Base-by-base conservation (phyloP, 768 basidiomycete species). In the Lactarius psammicola region DNA sequence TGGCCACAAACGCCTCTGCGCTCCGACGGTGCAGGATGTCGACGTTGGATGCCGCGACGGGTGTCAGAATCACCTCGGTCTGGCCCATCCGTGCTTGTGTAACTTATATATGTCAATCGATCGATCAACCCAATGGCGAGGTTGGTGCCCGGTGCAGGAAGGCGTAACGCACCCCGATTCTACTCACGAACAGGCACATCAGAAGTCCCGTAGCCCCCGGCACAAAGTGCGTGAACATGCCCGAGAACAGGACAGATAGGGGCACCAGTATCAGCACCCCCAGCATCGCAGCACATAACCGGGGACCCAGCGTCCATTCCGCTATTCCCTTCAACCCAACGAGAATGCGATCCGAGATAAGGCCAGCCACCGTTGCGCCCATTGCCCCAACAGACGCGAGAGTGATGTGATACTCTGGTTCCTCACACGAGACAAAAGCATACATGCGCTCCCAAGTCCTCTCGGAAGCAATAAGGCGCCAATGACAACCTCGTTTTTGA, bases 291-390 rank as follows among this genome's bases (percentile, higher is more conserved):
- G 80, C 86, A 1, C 85, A 80, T 30, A 90, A 78, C 6, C 88
- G 83, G 88, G 88, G 51, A 84, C 81, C 86, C 85, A 88, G 2
- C 77, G 69, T 0, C 87, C 87, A 0, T 79, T 79, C 28, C 87
- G 81, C 6, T 76, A 72, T 55, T 78, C 74, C 18, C 80, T 80
- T 75, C 83, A 86, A 46, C 71, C 72, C 15, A 13, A 80, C 75
- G 28, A 91, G 77, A 0, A 81, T 75, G 31, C 69, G 66, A 72
- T 90, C 89, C 0, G 89, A 89, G 0, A 88, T 65, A 18, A 77
- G 78, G 1, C 89, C 88, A 0, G 84, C 80, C 7, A 87, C 67
- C 3, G 84, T 82, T 2, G 87, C 84, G 1, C 88, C 87, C 54
- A 84, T 87, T 88, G 60, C 4, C 23, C 46, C 11, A 49, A 49